Base-by-base conservation (phyloP, 2,329 filamentous ascomycete species). In the Ramichloridium luteum region DNA sequence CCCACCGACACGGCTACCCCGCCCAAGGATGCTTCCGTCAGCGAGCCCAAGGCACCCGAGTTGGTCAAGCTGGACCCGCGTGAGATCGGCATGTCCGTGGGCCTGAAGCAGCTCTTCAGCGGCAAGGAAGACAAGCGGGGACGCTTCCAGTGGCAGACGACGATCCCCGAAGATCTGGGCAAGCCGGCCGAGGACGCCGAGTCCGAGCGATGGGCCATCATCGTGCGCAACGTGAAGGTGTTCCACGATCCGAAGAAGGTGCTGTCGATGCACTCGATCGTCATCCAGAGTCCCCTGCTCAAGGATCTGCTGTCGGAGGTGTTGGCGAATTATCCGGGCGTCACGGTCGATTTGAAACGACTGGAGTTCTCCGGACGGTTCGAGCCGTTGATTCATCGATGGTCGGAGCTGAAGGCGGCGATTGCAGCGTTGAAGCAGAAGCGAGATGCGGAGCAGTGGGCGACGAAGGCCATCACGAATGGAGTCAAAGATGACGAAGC, bases 341-440 rank as follows among this genome's bases (percentile, higher is more conserved):
- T 80, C 16, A 69, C 70, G 2, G 67, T 69, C 18, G 63, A 61
- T 8, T 57, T 80, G 15, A 62, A 72, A n/a, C 64, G 71, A 2
- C 58, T 80, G 2, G 68, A 71, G 34, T 78, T 81, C 38, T 50
- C 56, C 5, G 67, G 65, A 0, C 34, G 25, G 0, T 80, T 80
- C 38, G 58, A 69, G 41, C 70, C 72, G 0, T 70, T 82, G 29
- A 70, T 80, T 25, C 74, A 82, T 51, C 66, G 76, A 17, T 81
- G 75, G 74, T 56, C 49, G 0, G 50, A 57, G 25, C 41, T 62
- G 6, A 40, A 61, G 2, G 46, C 57, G 5, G 61, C 75, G 1
- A 50, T 54, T 14, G 32, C 36, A 10, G 32, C 39, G n/a, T 36
- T 54, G 11, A 40, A 42, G 25, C 15, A 35, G 8, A 25, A 41